Evolutionary conservation across 2,329 filamentous ascomycete species (phyloP).

Genomic region (Pleurostoma richardsiae): DNA sequence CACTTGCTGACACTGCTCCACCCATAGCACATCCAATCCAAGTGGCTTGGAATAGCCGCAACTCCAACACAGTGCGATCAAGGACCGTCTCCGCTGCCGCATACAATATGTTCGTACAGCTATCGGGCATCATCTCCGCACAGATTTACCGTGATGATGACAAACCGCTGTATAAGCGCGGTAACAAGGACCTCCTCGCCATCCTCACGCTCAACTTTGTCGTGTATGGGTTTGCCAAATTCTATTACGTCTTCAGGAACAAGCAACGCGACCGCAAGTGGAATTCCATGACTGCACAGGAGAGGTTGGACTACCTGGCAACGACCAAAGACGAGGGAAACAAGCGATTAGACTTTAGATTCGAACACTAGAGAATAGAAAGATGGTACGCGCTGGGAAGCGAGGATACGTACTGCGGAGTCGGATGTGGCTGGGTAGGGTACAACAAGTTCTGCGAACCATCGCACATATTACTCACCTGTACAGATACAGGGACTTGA

Average conservation of each 20-base stretch:
- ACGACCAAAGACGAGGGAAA: slow-evolving; percentile 33
- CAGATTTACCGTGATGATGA: slow-evolving; percentile 33
- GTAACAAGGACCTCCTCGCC: slow-evolving; percentile 49
- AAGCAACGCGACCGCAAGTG: slow-evolving; percentile 10
- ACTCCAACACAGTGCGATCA: slow-evolving; percentile 56
- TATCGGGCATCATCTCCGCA: slow-evolving; percentile 30
- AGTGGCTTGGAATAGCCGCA: slow-evolving; percentile 45
- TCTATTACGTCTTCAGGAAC: slow-evolving; percentile 19
- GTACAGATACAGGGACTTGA: too few relatives aligned
- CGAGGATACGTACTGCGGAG: too few relatives aligned
- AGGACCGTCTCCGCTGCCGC: slow-evolving; percentile 57
- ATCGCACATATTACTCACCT: too few relatives aligned
- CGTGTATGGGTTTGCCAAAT: slow-evolving; percentile 21
- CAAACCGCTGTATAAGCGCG: slow-evolving; percentile 43
- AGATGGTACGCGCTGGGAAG: too few relatives aligned
- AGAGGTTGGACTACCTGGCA: slow-evolving; percentile 35
- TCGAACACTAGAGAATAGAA: slow-evolving; percentile 19
- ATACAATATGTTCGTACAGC: slow-evolving; percentile 53
- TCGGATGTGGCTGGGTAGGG: too few relatives aligned
- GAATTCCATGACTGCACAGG: slow-evolving; percentile 9
- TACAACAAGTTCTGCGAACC: too few relatives aligned
- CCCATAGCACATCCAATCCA: slow-evolving; percentile 38
- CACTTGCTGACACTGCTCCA: too few relatives aligned
- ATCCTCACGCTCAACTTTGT: slow-evolving; percentile 29
- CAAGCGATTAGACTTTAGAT: slow-evolving; percentile 32